Evolutionary conservation across 2,329 filamentous ascomycete species (phyloP).

Genomic region (Trichoderma guizhouense): DNA sequence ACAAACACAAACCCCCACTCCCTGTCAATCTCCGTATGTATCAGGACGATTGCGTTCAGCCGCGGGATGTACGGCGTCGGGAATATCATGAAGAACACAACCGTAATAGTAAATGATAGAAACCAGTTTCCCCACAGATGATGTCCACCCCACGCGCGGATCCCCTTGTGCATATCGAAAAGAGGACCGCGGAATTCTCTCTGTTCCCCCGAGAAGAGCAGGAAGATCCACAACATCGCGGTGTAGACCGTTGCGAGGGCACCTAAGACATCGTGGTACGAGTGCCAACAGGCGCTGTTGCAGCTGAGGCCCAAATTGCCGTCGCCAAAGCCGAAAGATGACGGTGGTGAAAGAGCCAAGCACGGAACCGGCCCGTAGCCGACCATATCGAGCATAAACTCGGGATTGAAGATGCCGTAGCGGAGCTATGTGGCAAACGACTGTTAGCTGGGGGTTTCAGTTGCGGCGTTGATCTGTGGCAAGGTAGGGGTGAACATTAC

Average conservation of each 20-base stretch:
- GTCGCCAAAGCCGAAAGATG: conserved; percentile 51
- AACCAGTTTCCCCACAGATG: conserved; percentile 56
- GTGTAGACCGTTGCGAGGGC: conserved; percentile 65
- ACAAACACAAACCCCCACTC: conserved; percentile 69
- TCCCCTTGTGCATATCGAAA: conserved; percentile 49
- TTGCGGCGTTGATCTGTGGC: not conserved
- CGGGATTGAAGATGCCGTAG: conserved; percentile 60
- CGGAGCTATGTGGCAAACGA: conserved; percentile 28
- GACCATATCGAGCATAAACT: conserved; percentile 61
- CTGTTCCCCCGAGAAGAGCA: conserved; percentile 69
- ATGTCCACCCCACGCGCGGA: conserved; percentile 49
- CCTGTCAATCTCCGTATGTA: conserved; percentile 63
- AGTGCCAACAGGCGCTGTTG: conserved; percentile 48
- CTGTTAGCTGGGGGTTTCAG: not conserved
- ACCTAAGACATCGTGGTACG: conserved; percentile 58
- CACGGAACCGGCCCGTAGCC: conserved; percentile 59
- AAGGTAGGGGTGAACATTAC: conserved; percentile 29
- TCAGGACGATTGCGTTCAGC: conserved; percentile 62
- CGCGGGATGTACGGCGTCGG: conserved; percentile 66
- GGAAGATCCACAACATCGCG: conserved; percentile 64
- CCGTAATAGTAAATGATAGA: conserved; percentile 46
- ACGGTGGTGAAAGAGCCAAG: conserved; percentile 56
- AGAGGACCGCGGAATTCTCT: conserved; percentile 63
- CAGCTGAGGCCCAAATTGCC: conserved; percentile 58
- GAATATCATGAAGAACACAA: conserved; percentile 55